These are phyloP conservation scores for Hypoxylon lienhwacheense DNA, from an alignment of 495 filamentous ascomycete genomes.

Conservation along the genomic window DNA sequence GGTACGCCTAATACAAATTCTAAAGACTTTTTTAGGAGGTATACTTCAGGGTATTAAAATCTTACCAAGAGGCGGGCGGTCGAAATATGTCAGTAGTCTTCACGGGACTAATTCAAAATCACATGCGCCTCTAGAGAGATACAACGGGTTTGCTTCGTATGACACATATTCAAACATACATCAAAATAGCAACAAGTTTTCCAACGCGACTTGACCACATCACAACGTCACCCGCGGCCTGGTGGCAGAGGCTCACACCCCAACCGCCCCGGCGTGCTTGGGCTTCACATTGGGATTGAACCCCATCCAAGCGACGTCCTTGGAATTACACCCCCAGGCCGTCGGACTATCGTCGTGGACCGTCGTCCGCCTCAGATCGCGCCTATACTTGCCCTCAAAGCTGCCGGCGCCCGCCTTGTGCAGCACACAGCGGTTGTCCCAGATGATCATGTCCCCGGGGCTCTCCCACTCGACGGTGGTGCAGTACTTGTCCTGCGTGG, in stretches of 20 bases:
- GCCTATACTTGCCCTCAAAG: constrained; percentile 53
- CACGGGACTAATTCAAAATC: too few relatives aligned
- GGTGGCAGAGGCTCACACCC: constrained; percentile 1
- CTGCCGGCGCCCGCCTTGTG: constrained; percentile 55
- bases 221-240: neutral
- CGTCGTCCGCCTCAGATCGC: constrained; percentile 59
- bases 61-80: too few relatives aligned
- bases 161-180: too few relatives aligned
- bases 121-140: too few relatives aligned
- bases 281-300: constrained; percentile 26
- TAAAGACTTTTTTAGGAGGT: too few relatives aligned
- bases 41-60: too few relatives aligned
- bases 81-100: too few relatives aligned
- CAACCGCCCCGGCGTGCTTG: constrained; percentile 23
- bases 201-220: too few relatives aligned
- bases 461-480: constrained; percentile 53
- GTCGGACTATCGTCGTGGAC: constrained; percentile 50
- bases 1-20: too few relatives aligned
- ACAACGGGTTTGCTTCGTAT: too few relatives aligned
- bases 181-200: too few relatives aligned
- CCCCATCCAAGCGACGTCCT: constrained; percentile 18
- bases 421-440: constrained; percentile 62
- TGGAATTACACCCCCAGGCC: constrained; percentile 51
- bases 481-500: constrained; percentile 54
- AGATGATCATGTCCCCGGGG: constrained; percentile 57